phyloP scores from a whole-genome alignment of 495 filamentous ascomycete genomes.

The Parmelia sp. region DNA sequence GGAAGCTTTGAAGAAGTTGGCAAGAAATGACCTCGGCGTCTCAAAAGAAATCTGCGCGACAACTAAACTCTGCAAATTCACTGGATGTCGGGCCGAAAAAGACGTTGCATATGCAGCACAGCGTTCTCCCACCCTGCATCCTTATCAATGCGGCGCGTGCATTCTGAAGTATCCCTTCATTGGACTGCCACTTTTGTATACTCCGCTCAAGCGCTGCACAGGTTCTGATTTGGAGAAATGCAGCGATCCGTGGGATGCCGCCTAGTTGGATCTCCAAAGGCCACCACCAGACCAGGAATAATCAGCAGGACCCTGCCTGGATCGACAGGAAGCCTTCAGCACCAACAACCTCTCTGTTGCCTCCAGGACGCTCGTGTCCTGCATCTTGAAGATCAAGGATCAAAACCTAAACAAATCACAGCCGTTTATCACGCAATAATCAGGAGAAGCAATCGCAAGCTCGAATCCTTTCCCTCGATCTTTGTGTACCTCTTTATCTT shows the following conservation, averaged over 20 bases:
- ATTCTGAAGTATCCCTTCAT: not conserved
- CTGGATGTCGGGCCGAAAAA: not conserved
- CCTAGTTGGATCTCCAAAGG: not conserved
- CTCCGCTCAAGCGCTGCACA: not conserved
- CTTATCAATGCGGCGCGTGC: slow-evolving; percentile 6
- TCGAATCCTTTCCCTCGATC: not conserved
- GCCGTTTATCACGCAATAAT: not conserved
- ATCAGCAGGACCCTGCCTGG: not conserved
- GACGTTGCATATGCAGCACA: slow-evolving; percentile 6
- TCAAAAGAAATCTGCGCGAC: not conserved
- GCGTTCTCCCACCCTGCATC: not conserved
- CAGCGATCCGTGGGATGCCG: slow-evolving; percentile 4
- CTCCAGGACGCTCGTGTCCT: not conserved
- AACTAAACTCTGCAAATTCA: not conserved
- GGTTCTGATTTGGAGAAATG: not conserved
- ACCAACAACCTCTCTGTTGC: not conserved
- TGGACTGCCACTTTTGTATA: not conserved
- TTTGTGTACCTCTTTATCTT: not conserved
- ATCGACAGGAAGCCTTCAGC: not conserved
- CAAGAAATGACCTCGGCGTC: not conserved
- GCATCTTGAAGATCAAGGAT: not conserved
- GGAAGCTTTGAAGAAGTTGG: not conserved
- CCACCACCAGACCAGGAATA: not conserved
- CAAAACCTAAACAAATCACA: not conserved
- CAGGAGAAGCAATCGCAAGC: not conserved